Evolutionary conservation across 2,329 filamentous ascomycete species (phyloP).

Genomic region (Ophiostoma australiae): DNA sequence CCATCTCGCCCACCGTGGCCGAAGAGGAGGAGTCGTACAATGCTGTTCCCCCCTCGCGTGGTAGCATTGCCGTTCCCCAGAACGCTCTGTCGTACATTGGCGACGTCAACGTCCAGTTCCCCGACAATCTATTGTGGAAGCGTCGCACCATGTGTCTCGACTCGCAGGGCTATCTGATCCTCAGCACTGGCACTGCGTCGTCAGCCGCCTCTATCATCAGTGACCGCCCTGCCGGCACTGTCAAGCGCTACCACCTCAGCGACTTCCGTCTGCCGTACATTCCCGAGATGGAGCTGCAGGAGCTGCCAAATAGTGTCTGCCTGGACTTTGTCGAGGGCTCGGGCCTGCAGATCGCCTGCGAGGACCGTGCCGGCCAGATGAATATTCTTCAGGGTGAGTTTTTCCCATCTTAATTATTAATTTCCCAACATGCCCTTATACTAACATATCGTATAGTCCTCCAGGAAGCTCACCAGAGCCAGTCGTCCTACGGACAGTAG

Average conservation of each 20-base stretch:
- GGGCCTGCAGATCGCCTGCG: constrained; percentile 58
- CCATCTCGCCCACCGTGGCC: constrained; percentile 48
- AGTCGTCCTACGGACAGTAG: constrained; percentile 35
- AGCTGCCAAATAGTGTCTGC: constrained; percentile 79
- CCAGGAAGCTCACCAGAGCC: constrained; percentile 40
- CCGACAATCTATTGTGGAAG: constrained; percentile 94
- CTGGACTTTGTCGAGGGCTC: constrained; percentile 58
- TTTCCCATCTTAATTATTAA: not conserved
- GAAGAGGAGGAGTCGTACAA: constrained; percentile 42
- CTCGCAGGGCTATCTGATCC: constrained; percentile 72
- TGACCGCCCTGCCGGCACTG: constrained; percentile 43
- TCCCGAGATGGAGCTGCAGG: constrained; percentile 86
- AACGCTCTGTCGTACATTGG: constrained; percentile 65
- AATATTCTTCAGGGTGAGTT: constrained; percentile 40
- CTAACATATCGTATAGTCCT: constrained; percentile 34
- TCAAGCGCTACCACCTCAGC: constrained; percentile 77
- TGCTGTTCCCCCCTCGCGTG: constrained; percentile 22
- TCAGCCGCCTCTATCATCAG: constrained; percentile 37
- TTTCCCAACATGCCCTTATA: not conserved
- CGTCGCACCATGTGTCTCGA: constrained; percentile 84
- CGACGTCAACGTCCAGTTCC: constrained; percentile 95
- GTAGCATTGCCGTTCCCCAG: constrained; percentile 30
- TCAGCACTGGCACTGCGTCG: constrained; percentile 60
- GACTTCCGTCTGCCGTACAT: constrained; percentile 76
- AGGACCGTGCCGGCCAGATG: constrained; percentile 15